Evolutionary conservation across 768 basidiomycete species (phyloP), one percentile per base, ranked within the genome.

Genomic region (Termitomyces sp.): DNA sequence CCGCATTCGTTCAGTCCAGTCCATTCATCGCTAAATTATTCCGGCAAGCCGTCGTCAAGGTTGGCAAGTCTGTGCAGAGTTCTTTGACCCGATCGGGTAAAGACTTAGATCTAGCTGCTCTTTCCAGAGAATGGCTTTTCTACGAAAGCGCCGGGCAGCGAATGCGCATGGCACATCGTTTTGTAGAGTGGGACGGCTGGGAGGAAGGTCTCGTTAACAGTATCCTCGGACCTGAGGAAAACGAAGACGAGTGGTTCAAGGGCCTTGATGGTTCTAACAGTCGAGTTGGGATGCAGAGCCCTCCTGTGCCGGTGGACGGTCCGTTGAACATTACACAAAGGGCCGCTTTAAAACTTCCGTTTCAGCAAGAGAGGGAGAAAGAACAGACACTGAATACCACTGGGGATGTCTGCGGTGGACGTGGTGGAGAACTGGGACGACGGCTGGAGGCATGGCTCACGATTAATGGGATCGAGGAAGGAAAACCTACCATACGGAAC

Each of bases 181-280:
- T 86, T 62, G 82, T 79, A 36, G 91, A 94, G 67, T 93, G 91
- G 91, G 91, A 93, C 63, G 92, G 91, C 2, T 94, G 92, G 91
- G 91, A 94, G 66, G 91, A 93, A 67, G 90, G 90, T 0, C 75
- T 94, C 18, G 81, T 88, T 1, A 83, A 85, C 5, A 85, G 83
- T 57, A 89, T 92, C 33, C 75, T 93, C 20, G 90, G 89, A 1
- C 80, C 84, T 0, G 86, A 83, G 63, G 88, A 90, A 20, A 69
- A 78, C 50, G 86, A 91, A 63, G 82, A 82, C 5, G 86, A 87
- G 52, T 91, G 88, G 89, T 83, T 87, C 68, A 76, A 74, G 63
- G 76, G 75, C 49, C 63, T 65, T 5, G 72, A 73, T 30, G 62
- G 54, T 26, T 59, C 56, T 28, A 54, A 20, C 18, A 22, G 14